Evolutionary conservation across 345 rosid species (phyloP), one percentile per base, ranked within the genome.

Genomic region (Trapa incisa): DNA sequence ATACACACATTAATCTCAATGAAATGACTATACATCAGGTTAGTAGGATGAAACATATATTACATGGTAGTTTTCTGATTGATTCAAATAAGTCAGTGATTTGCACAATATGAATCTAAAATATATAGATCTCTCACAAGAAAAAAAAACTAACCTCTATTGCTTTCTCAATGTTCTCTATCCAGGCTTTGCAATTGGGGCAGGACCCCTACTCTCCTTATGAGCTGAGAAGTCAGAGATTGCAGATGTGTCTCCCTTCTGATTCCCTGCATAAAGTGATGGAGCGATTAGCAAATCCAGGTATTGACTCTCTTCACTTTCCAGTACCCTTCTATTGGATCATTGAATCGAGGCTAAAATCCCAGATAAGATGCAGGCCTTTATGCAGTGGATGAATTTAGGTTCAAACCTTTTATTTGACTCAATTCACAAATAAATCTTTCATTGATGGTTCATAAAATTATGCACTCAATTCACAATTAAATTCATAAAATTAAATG

Each of bases 11-110:
- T 78, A 90, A 70, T 84, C 96, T 95, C 36, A 89, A 87, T 57
- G 92, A 95, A 79, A 91, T 86, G 81, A 91, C 83, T 33, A 83
- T 95, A 71, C 93, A 87, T 68, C 96, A 87, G 97, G 99, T 91
- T 9, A 47, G 47, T 33, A 65, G 11, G 66, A 39, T 16, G 9
- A 43, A 11, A 47, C 37, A 32, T 33, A 58, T 58, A 2, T 32
- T 32, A 32, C 32, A 29, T 9, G 38, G 63, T 58, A 9, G 32
- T 1, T 58, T 9, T 58, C 38, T n/a, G 7, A 29, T 65, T 32
- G 45, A 57, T 35, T 50, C 0, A 5, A 47, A 66, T 39, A 36
- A 47, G 68, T n/a, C 16, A 32, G 50, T 33, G 43, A 17, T 35
- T 66, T 14, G 33, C 37, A 47, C 43, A 54, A 52, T 16, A 52